These are phyloP conservation scores for Solanum pennellii DNA, from an alignment of 257 asterid genomes.

Conservation along the genomic window DNA sequence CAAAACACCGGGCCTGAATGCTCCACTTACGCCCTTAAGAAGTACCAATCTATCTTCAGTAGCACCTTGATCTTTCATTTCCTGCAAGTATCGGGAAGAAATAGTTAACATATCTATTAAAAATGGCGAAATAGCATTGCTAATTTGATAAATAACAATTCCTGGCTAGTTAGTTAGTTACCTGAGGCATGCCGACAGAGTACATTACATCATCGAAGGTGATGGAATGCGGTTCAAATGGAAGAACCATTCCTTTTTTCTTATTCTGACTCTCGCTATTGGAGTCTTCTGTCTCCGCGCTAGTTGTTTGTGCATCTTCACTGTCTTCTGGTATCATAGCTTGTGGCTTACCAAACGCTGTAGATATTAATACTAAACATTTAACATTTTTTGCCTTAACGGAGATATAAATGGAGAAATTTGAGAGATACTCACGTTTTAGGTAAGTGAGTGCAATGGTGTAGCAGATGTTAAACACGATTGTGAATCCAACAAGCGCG, in stretches of 20 bases:
- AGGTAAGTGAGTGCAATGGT: constrained; percentile 27
- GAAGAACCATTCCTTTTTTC: constrained; percentile 76
- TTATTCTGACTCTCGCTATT: constrained; percentile 9
- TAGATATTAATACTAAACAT: background rate
- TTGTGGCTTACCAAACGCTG: constrained; percentile 51
- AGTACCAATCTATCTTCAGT: constrained; percentile 38
- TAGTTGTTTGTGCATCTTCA: constrained; percentile 5
- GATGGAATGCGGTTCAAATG: constrained; percentile 79
- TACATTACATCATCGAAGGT: constrained; percentile 60
- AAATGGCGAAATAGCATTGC: no score
- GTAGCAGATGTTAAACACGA: constrained; percentile 26
- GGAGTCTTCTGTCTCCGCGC: constrained; percentile 11
- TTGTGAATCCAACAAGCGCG: constrained; percentile 29
- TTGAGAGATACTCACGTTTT: constrained; percentile 25
- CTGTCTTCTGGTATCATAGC: constrained; percentile 35
- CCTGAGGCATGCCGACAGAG: constrained; percentile 88
- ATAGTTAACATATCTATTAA: background rate
- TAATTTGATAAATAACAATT: background rate
- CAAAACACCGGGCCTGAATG: constrained; percentile 78
- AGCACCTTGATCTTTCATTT: constrained; percentile 59
- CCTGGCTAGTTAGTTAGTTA: background rate
- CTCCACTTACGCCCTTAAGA: constrained; percentile 61
- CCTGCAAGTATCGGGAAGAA: constrained; percentile 19
- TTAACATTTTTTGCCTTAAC: background rate
- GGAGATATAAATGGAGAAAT: background rate